phyloP scores from a whole-genome alignment of 257 asterid species.

The Gynochthodes officinalis region DNA sequence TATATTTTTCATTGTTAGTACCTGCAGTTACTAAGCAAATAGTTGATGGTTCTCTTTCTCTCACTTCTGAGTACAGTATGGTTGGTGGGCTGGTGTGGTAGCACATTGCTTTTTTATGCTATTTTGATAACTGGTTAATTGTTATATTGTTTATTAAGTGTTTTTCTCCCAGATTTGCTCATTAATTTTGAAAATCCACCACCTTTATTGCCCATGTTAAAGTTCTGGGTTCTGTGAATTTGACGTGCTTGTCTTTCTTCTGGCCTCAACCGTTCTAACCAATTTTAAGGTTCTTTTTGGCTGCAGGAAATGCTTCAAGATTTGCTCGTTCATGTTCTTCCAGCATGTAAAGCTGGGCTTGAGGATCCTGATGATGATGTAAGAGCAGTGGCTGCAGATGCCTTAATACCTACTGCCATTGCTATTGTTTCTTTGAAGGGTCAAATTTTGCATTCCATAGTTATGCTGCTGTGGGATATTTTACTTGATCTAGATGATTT shows the following conservation, averaged over 20 bases:
- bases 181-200: background rate
- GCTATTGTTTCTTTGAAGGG: constrained; percentile 78
- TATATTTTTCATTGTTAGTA: background rate
- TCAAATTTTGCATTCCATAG: constrained; percentile 70
- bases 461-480: constrained; percentile 97
- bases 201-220: background rate
- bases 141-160: background rate
- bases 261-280: constrained; percentile 7
- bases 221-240: constrained; percentile 7
- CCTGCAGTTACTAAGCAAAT: no score
- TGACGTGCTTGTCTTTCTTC: constrained; percentile 22
- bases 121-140: background rate
- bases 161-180: background rate
- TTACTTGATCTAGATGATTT: constrained; percentile 97
- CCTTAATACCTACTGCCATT: constrained; percentile 81
- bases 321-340: constrained; percentile 74
- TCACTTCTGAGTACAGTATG: no score
- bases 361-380: constrained; percentile 99
- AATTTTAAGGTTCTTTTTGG: constrained; percentile 14
- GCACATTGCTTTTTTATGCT: background rate
- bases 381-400: constrained; percentile 99
- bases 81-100: background rate
- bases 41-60: background rate
- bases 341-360: constrained; percentile 95
- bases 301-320: constrained; percentile 84